phyloP scores from a whole-genome alignment of 2,329 filamentous ascomycete species.

The Chrysoporthe austroafricana region DNA sequence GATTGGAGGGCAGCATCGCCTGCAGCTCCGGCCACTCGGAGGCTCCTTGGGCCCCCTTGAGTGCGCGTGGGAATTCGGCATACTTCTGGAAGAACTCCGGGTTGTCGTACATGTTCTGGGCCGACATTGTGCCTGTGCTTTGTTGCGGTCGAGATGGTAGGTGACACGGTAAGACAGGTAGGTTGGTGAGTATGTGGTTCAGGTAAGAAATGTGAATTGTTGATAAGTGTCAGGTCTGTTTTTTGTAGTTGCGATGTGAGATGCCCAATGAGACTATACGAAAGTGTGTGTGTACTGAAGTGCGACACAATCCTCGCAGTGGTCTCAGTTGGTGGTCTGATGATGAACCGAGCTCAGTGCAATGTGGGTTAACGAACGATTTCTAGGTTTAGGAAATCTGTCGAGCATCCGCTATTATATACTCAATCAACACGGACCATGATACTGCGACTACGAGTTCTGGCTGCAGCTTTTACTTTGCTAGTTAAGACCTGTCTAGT shows the following conservation, averaged over 20 bases:
- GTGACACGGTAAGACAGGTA: conserved; percentile 9
- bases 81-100: conserved; percentile 49
- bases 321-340: conserved; percentile 4
- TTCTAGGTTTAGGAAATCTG: background rate
- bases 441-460: background rate
- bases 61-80: conserved; percentile 45
- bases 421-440: background rate
- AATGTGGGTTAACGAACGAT: background rate
- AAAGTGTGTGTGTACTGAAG: background rate
- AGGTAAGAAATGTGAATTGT: background rate
- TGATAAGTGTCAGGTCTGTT: background rate
- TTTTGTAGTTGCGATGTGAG: background rate
- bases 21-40: conserved; percentile 50
- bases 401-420: background rate
- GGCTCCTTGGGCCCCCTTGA: conserved; percentile 44
- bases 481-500: background rate
- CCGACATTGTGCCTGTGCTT: conserved; percentile 18
- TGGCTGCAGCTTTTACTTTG: background rate
- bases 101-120: conserved; percentile 48
- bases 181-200: background rate
- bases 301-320: background rate
- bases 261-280: background rate
- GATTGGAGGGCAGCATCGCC: conserved; percentile 41
- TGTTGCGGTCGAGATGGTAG: conserved; percentile 5
- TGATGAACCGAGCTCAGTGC: background rate